A percentile compares a stretch with the other conserved stretches of the same genome.
Evolutionary conservation across 805 yeast genomes (phyloP).

Genomic region (Ogataea dorogensis): DNA sequence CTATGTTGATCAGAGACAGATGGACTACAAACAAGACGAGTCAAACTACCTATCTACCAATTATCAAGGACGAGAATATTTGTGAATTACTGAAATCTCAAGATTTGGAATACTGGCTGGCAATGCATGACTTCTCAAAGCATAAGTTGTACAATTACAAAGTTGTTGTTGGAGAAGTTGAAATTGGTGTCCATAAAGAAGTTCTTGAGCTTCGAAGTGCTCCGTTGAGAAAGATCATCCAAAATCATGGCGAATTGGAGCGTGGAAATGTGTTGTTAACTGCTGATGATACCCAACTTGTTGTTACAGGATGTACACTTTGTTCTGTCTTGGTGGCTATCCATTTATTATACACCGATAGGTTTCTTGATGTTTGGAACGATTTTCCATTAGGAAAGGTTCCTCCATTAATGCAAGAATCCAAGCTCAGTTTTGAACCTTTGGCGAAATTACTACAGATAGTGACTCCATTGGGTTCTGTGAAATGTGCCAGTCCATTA

Average conservation of each 20-base stretch:
- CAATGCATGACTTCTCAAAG: conserved; percentile 16
- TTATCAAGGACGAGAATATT: conserved; percentile 5
- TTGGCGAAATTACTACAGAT: conserved; percentile 26
- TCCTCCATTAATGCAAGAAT: conserved; percentile 32
- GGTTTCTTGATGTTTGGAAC: conserved; percentile 46
- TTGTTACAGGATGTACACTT: conserved; percentile 25
- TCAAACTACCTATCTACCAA: not conserved
- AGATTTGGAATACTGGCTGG: conserved; percentile 27
- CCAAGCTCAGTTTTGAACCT: conserved; percentile 32
- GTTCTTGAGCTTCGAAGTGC: conserved; percentile 14
- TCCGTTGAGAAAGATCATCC: conserved; percentile 7
- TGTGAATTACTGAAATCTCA: conserved; percentile 40
- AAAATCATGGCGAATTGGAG: conserved; percentile 5
- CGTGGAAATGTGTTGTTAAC: conserved; percentile 16
- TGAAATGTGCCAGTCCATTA: conserved; percentile 21
- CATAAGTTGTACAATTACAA: conserved; percentile 18
- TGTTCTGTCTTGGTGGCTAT: conserved; percentile 39
- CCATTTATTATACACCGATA: conserved; percentile 52
- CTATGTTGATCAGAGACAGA: conserved; percentile 8
- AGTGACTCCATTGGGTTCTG: conserved; percentile 31
- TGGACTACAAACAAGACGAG: conserved; percentile 17
- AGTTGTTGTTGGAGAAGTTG: conserved; percentile 16
- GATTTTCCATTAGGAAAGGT: conserved; percentile 29
- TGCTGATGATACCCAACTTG: conserved; percentile 2
- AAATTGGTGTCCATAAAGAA: conserved; percentile 19